These are phyloP conservation scores for Calycina marina DNA, from an alignment of 2,329 filamentous ascomycete species.

Conservation along the genomic window DNA sequence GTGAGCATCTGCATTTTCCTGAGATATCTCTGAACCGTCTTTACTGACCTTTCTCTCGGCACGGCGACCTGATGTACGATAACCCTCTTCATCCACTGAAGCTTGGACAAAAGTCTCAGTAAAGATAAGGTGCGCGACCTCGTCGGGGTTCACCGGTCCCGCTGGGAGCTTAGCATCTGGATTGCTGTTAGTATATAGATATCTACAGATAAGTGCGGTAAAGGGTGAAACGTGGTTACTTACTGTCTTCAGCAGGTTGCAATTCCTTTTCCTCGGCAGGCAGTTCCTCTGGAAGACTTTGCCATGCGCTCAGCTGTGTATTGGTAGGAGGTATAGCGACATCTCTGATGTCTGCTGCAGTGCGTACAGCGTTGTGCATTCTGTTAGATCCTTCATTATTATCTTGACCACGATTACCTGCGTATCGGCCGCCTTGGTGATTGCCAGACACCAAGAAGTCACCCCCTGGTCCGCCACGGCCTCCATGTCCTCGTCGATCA, in stretches of 20 bases:
- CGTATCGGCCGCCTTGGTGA: neutral
- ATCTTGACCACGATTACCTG: no score
- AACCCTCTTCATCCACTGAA: constrained; percentile 18
- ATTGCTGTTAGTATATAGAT: neutral
- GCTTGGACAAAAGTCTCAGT: constrained; percentile 21
- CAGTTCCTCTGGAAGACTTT: constrained; percentile 12
- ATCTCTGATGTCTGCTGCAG: no score
- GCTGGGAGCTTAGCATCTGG: constrained; percentile 1
- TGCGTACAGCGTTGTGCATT: no score
- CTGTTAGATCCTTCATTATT: no score
- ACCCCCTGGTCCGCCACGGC: no score
- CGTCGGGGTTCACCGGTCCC: constrained; percentile 3
- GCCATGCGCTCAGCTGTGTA: constrained; percentile 14
- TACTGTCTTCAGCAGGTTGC: constrained; percentile 8
- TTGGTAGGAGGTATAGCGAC: neutral
- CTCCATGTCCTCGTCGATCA: constrained; percentile 1
- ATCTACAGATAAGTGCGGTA: neutral
- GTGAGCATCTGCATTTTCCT: neutral
- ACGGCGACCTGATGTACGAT: constrained; percentile 12
- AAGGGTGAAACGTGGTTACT: neutral
- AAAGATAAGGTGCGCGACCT: constrained; percentile 10
- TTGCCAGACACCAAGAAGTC: neutral
- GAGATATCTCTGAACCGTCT: neutral
- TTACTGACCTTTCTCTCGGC: constrained; percentile 4
- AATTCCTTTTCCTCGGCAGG: constrained; percentile 16